phyloP scores from a whole-genome alignment of 108 stramenopile species.

The Cylindrotheca fusiformis region DNA sequence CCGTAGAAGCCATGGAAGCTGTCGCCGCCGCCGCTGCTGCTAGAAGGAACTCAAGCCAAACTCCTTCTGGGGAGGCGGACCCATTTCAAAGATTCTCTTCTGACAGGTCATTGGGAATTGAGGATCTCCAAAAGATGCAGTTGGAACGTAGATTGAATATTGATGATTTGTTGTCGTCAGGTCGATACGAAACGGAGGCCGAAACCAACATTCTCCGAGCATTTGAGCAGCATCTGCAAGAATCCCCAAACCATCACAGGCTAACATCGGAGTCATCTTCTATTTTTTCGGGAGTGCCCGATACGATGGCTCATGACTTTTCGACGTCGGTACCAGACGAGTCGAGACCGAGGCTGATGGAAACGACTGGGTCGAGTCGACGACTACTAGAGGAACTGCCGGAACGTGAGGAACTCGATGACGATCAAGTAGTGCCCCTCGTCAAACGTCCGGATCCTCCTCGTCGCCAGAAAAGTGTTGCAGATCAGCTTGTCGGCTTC shows the following conservation, averaged over 20 bases:
- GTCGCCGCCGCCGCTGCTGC: not conserved
- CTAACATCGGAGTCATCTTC: constrained; percentile 3
- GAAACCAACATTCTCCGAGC: constrained; percentile 26
- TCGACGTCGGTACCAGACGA: constrained; percentile 6
- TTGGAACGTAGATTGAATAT: constrained; percentile 8
- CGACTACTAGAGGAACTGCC: not conserved
- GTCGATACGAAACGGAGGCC: constrained; percentile 21
- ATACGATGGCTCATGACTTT: constrained; percentile 15
- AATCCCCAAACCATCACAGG: not conserved
- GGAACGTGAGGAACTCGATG: not conserved
- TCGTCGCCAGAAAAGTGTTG: not conserved
- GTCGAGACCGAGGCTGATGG: too few species aligned
- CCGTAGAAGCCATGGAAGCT: not conserved
- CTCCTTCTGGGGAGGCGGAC: not conserved
- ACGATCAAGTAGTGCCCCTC: not conserved
- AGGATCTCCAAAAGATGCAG: not conserved
- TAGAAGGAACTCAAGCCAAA: not conserved
- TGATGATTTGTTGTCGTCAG: constrained; percentile 13
- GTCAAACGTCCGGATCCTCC: not conserved
- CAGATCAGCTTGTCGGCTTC: not conserved
- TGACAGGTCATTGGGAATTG: not conserved
- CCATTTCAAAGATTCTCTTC: not conserved
- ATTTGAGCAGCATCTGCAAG: constrained; percentile 13
- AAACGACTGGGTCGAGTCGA: not conserved
- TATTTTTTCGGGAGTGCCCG: constrained; percentile 16